Evolutionary conservation across 164 flowering plant genomes (phyloP).

Genomic region (Kalanchoe fedtschenkoi): DNA sequence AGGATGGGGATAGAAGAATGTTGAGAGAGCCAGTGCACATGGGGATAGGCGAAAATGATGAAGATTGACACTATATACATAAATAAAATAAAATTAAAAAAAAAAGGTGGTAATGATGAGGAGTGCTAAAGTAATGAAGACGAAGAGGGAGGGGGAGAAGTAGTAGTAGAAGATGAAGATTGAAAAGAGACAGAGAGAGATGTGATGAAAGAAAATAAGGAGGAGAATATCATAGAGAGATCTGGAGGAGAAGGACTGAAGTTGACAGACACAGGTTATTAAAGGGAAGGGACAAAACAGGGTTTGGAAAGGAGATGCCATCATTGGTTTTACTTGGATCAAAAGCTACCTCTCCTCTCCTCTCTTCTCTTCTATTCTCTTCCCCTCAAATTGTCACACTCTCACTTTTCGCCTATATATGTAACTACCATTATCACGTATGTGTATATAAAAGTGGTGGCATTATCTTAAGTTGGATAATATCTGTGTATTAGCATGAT

Average conservation of each 20-base stretch:
- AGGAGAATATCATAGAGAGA: conserved; percentile 45
- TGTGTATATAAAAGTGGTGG: too few species aligned
- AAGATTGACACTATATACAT: not conserved
- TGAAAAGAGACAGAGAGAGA: not conserved
- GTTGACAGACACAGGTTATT: conserved; percentile 50
- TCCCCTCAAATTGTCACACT: too few species aligned
- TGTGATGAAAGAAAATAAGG: conserved; percentile 15
- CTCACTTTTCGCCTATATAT: too few species aligned
- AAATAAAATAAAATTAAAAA: too few species aligned
- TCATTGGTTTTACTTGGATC: conserved; percentile 46
- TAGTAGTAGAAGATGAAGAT: too few species aligned
- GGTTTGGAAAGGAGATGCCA: conserved; percentile 36
- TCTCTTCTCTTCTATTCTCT: too few species aligned
- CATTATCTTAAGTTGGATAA: too few species aligned
- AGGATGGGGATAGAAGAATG: conserved; percentile 9
- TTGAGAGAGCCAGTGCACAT: conserved; percentile 16
- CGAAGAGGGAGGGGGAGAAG: too few species aligned
- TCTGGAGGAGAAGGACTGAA: conserved; percentile 88
- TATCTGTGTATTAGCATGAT: too few species aligned
- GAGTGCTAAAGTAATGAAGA: not conserved
- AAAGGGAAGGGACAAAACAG: conserved; percentile 72
- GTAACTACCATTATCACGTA: too few species aligned
- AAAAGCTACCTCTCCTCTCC: conserved; percentile 19
- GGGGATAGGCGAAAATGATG: conserved; percentile 11
- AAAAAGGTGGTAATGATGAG: conserved; percentile 1